Conservation (phyloP, 306 rosid species). For the Lupinus albus region DNA sequence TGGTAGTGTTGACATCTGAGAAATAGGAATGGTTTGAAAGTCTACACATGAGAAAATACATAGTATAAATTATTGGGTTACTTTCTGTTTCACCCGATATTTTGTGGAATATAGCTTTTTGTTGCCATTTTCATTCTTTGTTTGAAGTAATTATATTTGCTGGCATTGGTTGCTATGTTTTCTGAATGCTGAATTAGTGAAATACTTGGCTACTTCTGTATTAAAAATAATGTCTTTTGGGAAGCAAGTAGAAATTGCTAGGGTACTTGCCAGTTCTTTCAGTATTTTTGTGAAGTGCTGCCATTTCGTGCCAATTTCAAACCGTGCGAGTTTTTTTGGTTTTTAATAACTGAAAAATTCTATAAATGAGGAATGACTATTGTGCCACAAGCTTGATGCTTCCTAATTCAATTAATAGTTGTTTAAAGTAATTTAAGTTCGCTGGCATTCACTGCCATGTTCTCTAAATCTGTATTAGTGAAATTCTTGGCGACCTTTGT, state of each 20-base stretch:
- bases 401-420: background rate
- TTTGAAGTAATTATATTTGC: background rate
- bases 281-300: background rate
- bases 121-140: background rate
- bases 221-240: background rate
- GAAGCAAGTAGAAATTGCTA: background rate
- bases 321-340: background rate
- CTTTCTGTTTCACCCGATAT: too few species aligned
- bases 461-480: background rate
- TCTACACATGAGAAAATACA: too few species aligned
- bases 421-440: too few species aligned
- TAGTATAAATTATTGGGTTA: too few species aligned
- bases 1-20: background rate
- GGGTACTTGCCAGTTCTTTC: constrained; percentile 1
- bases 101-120: too few species aligned
- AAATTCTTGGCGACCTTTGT: too few species aligned
- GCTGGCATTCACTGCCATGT: too few species aligned
- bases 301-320: background rate
- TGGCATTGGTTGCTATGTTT: constrained; percentile 39
- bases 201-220: constrained; percentile 10
- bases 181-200: constrained; percentile 5
- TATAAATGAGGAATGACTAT: background rate
- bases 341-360: background rate
- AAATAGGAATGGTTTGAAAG: constrained; percentile 2
- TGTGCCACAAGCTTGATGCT: constrained; percentile 2